phyloP scores from a whole-genome alignment of 1,284 basidiomycete species.

The Irpex lacteus region DNA sequence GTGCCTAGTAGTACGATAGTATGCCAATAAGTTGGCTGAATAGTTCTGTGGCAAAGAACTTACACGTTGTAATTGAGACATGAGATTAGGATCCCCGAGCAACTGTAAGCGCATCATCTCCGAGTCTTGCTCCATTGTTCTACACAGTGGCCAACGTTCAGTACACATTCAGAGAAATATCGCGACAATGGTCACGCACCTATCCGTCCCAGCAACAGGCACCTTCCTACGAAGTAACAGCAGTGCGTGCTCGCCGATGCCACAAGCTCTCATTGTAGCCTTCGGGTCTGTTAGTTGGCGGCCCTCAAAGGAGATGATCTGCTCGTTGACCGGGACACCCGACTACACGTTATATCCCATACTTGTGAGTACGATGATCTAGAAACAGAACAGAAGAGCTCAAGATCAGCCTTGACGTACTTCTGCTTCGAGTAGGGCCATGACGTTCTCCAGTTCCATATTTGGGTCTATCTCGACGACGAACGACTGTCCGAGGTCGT shows the following conservation, averaged over 20 bases:
- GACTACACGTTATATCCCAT: constrained; percentile 38
- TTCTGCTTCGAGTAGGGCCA: constrained; percentile 88
- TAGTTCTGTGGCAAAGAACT: constrained; percentile 19
- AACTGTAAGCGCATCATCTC: constrained; percentile 91
- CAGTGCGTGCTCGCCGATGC: constrained; percentile 62
- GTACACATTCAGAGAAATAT: not conserved
- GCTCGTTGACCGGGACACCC: constrained; percentile 65
- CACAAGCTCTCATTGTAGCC: constrained; percentile 63
- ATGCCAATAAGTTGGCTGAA: not conserved
- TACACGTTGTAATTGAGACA: constrained; percentile 74
- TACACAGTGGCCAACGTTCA: constrained; percentile 22
- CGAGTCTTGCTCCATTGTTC: constrained; percentile 70
- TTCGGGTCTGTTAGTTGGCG: constrained; percentile 62
- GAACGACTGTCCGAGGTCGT: constrained; percentile 74
- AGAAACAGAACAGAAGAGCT: constrained; percentile 4
- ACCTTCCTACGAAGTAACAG: constrained; percentile 65
- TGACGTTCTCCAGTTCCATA: constrained; percentile 87
- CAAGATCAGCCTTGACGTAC: constrained; percentile 40
- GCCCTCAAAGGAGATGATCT: constrained; percentile 65
- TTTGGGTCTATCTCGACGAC: constrained; percentile 81
- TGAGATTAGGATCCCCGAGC: constrained; percentile 78
- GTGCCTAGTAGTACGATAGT: constrained; percentile 42
- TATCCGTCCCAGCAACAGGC: constrained; percentile 44
- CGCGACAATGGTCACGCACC: constrained; percentile 39
- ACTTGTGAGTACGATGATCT: not conserved